Base-by-base conservation (phyloP, 2,329 filamentous ascomycete genomes). In the Passalora sequoiae region DNA sequence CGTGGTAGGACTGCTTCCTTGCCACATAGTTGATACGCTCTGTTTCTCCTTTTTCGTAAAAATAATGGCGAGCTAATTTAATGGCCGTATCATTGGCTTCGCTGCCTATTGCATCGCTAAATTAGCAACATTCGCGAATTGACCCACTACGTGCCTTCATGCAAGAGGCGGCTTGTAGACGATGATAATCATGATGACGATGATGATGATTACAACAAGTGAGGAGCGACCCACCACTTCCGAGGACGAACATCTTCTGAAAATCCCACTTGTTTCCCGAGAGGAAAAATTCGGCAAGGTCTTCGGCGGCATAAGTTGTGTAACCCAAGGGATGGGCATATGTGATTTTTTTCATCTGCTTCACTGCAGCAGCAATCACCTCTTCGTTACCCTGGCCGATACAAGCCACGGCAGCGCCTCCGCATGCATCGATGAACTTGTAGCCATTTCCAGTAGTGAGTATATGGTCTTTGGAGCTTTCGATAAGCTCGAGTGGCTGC, bases 281-380 rank as follows among this genome's bases (percentile, higher is more conserved):
- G 10, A 38, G 17, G 6, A 44, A 6, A n/a, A 29, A 27, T 22
- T 57, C 54, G 3, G 71, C 74, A n/a, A 78, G 63, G 2, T 74
- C 69, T 42, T 80, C 74, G 1, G 72, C 69, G 1, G 70, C 64
- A 2, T 68, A 57, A 0, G 72, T 77, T 1, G 69, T 70, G 54
- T 78, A 84, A 50, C 75, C 75, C 3, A 73, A 63, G 0, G 76
- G 72, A 25, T 77, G 69, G 17, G 75, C 72, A 30, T 83, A 84
- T 1, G 70, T 65, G 1, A 81, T 64, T 22, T 75, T 63, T 35
- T 74, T 68, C 44, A 82, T 66, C 52, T 86, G 82, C 8, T 68
- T 54, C 2, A 66, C 61, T 25, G 85, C 73, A 1, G 80, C 82
- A 1, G 73, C 66, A 6, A 68, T 68, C 12, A 88, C 76, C 33